These are phyloP conservation scores for Vitis labrusca DNA, from an alignment of 164 flowering plant genomes.

Conservation along the genomic window DNA sequence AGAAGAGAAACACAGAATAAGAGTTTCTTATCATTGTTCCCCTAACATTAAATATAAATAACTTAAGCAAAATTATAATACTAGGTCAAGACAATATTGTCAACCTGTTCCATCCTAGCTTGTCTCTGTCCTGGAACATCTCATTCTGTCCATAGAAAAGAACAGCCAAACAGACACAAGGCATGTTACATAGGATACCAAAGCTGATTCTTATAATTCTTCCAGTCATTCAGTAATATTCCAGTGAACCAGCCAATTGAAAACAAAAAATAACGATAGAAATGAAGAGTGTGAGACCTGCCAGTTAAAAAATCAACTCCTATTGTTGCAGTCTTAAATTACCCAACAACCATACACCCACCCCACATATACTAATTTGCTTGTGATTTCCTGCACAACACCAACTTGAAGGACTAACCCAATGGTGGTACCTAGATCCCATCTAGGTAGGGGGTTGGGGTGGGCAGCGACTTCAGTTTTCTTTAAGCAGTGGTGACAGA, in stretches of 20 bases:
- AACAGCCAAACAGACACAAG: background rate
- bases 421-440: no score
- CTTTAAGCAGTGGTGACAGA: background rate
- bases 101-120: no score
- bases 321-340: background rate
- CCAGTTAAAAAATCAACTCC: background rate
- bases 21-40: no score
- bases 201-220: no score
- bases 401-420: background rate
- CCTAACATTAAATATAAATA: no score
- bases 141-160: no score
- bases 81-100: no score
- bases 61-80: no score
- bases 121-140: no score
- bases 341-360: background rate
- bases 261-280: no score
- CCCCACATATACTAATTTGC: background rate
- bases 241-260: background rate
- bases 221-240: background rate
- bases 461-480: background rate
- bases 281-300: background rate
- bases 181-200: background rate
- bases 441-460: background rate
- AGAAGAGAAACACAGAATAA: background rate
- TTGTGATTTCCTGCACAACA: background rate